phyloP scores from a whole-genome alignment of 23 red algal genomes.

The Cyanidioschyzon merolae region DNA sequence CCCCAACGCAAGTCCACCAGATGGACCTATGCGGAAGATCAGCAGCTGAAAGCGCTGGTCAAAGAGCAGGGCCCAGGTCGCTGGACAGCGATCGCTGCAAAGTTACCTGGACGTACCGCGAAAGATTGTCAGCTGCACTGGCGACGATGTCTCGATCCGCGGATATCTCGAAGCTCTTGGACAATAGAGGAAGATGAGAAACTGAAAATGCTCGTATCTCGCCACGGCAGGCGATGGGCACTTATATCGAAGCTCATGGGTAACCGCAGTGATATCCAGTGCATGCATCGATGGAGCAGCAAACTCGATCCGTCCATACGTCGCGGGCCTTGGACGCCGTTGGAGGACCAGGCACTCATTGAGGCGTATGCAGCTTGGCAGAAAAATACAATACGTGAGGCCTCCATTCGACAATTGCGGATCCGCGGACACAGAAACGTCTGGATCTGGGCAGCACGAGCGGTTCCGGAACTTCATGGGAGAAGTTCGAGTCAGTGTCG shows the following conservation, averaged over 20 bases:
- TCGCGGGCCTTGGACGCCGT: not conserved
- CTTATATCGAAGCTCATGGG: not conserved
- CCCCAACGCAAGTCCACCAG: not conserved
- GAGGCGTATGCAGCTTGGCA: not conserved
- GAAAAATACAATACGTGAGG: not conserved
- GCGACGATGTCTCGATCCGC: not conserved
- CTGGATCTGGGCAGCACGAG: not conserved
- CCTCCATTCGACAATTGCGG: not conserved
- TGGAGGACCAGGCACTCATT: not conserved
- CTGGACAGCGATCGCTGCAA: not conserved
- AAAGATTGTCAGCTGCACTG: not conserved
- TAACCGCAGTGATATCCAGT: not conserved
- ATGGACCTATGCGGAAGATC: conserved; percentile 5
- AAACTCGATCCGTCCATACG: not conserved
- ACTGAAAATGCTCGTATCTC: not conserved
- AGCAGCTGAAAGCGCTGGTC: conserved; percentile 2
- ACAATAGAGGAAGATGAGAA: not conserved
- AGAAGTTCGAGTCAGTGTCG: not conserved
- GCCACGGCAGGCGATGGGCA: not conserved
- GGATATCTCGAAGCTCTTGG: not conserved
- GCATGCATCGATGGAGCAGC: not conserved
- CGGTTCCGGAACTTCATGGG: not conserved
- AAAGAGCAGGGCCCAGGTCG: not conserved
- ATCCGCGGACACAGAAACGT: not conserved
- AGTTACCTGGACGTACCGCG: not conserved